Base-by-base conservation (phyloP, 202 grass and related monocot genomes). In the Panicum hallii region DNA sequence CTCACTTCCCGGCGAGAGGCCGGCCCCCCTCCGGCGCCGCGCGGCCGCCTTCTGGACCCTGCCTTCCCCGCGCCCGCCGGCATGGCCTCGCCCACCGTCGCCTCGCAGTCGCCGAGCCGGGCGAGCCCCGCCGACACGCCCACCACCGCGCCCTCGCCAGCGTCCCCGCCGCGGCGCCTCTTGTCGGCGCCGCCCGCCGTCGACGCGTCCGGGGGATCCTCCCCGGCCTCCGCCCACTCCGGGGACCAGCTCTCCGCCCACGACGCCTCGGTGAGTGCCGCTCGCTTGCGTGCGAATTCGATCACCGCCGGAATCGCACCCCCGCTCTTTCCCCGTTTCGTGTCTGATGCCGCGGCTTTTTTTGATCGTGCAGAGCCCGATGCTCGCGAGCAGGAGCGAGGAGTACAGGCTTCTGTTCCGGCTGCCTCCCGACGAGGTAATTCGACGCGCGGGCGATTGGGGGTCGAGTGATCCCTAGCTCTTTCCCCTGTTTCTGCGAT, bases 401-500 rank as follows among this genome's bases (percentile, higher is more conserved):
- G 97, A 99, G 73, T 99, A 99, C 83, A 88, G 87, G 79, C 86
- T 99, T 40, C 89, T 99, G 70, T 99, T 99, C 79, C 89, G 90
- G 20, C 82, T 99, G 54, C 93, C 97, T 45, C 42, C 83, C 30
- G 92, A 94, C 60, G 97, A 99, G 97, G 97, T 99, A 77, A 92
- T 84, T 77, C 23, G 23, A 48, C 34, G 40, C 67, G 0, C 22
- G 44, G 42, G n/a, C 54, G 4, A 28, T 44, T n/a, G 40, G 41
- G 41, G 42, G 67, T 14, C 69, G 26, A 53, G 40, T 72, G 70
- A 12, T 50, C 66, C 74, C 34, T 52, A 34, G 13, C 40, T 53
- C 53, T 11, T 45, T 56, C 46, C 16, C 48, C 56, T 32, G 15
- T 63, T 57, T 41, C 5, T 28, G 76, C 67, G 63, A 73, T 83